phyloP scores from a whole-genome alignment of 2,329 filamentous ascomycete species.

The Celoporthe dispersa region DNA sequence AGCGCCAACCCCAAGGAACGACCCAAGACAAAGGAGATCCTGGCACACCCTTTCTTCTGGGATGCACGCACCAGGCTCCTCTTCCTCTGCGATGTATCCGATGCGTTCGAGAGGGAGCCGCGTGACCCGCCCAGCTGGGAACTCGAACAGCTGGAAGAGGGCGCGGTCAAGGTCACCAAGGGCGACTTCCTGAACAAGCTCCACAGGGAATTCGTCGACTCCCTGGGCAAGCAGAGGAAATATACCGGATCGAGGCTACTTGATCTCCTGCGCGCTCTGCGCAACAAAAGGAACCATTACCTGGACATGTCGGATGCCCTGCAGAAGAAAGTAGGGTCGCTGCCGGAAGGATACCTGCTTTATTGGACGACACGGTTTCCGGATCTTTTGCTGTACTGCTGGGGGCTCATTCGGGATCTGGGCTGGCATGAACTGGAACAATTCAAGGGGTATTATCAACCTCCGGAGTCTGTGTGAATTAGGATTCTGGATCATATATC shows the following conservation, averaged over 20 bases:
- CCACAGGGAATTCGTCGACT: constrained; percentile 83
- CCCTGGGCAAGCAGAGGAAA: constrained; percentile 90
- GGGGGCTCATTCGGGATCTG: constrained; percentile 72
- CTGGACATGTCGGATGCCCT: constrained; percentile 89
- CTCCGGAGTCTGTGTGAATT: constrained; percentile 39
- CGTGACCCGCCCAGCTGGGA: constrained; percentile 77
- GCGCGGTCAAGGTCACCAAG: constrained; percentile 58
- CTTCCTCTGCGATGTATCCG: constrained; percentile 95
- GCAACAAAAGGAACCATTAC: constrained; percentile 98
- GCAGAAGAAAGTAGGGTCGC: constrained; percentile 68
- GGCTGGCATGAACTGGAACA: constrained; percentile 66
- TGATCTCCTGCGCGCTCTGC: constrained; percentile 83
- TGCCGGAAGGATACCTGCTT: constrained; percentile 79
- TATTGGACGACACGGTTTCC: constrained; percentile 87
- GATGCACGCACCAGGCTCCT: constrained; percentile 81
- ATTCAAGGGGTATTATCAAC: constrained; percentile 74
- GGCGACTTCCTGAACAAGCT: constrained; percentile 80
- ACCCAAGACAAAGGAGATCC: constrained; percentile 77
- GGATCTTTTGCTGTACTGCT: constrained; percentile 76
- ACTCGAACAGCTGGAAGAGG: constrained; percentile 62
- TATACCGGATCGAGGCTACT: constrained; percentile 85
- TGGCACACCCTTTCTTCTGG: constrained; percentile 98
- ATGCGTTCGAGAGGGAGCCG: constrained; percentile 92
- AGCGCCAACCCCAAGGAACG: constrained; percentile 56
- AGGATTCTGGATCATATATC: neutral